These are phyloP conservation scores for Amanita inopinata DNA, from an alignment of 768 basidiomycete genomes.

Conservation along the genomic window DNA sequence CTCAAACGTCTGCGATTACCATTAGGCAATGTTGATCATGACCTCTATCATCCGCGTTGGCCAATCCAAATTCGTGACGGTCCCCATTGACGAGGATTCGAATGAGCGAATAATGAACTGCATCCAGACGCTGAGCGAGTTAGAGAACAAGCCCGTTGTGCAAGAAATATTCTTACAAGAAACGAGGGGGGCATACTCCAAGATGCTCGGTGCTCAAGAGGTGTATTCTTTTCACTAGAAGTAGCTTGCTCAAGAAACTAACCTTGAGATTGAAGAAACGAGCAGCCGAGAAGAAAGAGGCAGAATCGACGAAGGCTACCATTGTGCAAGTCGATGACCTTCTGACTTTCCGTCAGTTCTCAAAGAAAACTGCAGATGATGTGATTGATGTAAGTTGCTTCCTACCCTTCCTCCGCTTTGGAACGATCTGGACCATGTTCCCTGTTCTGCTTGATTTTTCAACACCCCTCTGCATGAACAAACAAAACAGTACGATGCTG, in stretches of 20 bases:
- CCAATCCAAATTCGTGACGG: constrained; percentile 89
- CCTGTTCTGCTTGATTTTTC: constrained; percentile 1
- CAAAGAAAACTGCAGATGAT: constrained; percentile 81
- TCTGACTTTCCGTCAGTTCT: constrained; percentile 87
- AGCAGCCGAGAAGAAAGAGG: constrained; percentile 82
- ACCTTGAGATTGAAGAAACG: constrained; percentile 49
- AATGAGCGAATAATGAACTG: constrained; percentile 95
- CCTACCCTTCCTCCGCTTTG: no score
- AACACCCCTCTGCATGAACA: constrained; percentile 3
- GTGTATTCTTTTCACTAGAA: constrained; percentile 34
- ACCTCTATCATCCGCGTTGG: constrained; percentile 94
- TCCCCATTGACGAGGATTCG: constrained; percentile 97
- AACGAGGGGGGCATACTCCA: constrained; percentile 85
- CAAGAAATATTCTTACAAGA: constrained; percentile 74
- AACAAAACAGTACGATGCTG: constrained; percentile 71
- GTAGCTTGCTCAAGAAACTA: no score
- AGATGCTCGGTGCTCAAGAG: constrained; percentile 95
- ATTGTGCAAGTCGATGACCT: constrained; percentile 92
- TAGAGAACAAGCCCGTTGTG: constrained; percentile 46
- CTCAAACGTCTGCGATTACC: no score
- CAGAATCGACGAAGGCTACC: constrained; percentile 54
- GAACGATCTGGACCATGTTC: no score
- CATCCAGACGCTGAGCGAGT: constrained; percentile 83
- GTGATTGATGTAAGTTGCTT: constrained; percentile 50
- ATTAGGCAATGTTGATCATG: constrained; percentile 94